phyloP scores from a whole-genome alignment of 768 basidiomycete species.

The Hortiboletus flavorubellus region DNA sequence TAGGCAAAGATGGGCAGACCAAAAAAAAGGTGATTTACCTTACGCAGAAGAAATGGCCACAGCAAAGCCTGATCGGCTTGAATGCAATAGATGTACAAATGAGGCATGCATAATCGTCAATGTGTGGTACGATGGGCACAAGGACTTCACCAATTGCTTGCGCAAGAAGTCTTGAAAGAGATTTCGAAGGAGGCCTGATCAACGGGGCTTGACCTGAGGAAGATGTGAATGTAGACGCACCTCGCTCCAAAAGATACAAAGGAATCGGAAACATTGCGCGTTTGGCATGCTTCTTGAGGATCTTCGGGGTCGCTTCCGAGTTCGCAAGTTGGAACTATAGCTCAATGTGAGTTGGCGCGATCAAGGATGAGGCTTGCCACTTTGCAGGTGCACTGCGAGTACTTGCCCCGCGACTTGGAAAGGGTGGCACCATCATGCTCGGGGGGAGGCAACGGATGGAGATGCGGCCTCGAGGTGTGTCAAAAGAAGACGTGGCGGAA shows the following conservation, averaged over 20 bases:
- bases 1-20: neutral
- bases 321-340: slow-evolving; percentile 77
- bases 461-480: no score
- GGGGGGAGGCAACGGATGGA: no score
- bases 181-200: slow-evolving; percentile 28
- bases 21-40: slow-evolving; percentile 34
- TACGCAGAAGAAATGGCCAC: slow-evolving; percentile 78
- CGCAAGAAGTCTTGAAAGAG: slow-evolving; percentile 64
- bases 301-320: slow-evolving; percentile 86
- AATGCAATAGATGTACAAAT: slow-evolving; percentile 92
- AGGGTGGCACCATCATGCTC: no score
- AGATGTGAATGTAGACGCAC: slow-evolving; percentile 9
- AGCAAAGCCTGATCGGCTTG: slow-evolving; percentile 82
- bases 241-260: slow-evolving; percentile 20
- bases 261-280: slow-evolving; percentile 78
- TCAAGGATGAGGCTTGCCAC: no score
- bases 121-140: slow-evolving; percentile 72
- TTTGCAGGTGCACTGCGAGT: no score
- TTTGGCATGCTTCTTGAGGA: slow-evolving; percentile 92
- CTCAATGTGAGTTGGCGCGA: neutral
- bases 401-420: no score
- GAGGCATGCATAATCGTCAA: slow-evolving; percentile 83
- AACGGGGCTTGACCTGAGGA: slow-evolving; percentile 32
- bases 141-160: slow-evolving; percentile 81
- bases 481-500: no score